Percentiles rank a stretch among this genome's conserved stretches.
phyloP scores from a whole-genome alignment of 352 stramenopile genomes.

The Globisporangium perplexum region DNA sequence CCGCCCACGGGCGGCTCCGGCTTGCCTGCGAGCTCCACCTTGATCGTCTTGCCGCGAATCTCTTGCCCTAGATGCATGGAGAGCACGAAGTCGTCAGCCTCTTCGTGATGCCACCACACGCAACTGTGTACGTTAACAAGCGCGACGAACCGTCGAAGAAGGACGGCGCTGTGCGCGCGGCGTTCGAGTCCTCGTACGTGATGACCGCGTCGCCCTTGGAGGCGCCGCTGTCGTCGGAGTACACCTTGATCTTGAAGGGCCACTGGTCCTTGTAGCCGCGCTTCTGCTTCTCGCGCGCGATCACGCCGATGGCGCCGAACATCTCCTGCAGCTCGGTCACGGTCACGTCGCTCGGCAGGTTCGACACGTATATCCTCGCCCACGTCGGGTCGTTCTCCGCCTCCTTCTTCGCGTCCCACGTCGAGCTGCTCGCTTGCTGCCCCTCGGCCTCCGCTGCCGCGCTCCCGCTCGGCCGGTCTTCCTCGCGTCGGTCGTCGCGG shows the following conservation, averaged over 20 bases:
- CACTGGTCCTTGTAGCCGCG: conserved; percentile 86
- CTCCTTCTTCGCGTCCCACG: conserved; percentile 73
- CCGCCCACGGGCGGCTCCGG: conserved; percentile 70
- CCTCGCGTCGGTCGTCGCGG: neutral
- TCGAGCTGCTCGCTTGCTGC: conserved; percentile 26
- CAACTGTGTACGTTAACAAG: neutral
- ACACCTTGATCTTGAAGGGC: conserved; percentile 90
- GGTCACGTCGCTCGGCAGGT: conserved; percentile 69
- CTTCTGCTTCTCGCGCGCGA: conserved; percentile 84
- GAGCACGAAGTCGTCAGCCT: neutral
- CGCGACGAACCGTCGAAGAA: conserved; percentile 74
- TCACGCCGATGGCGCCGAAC: conserved; percentile 78
- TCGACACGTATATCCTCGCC: conserved; percentile 86
- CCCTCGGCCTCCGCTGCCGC: conserved; percentile 19
- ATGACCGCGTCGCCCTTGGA: conserved; percentile 82
- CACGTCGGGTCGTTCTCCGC: conserved; percentile 75
- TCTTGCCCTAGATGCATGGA: conserved; percentile 34
- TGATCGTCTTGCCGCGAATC: conserved; percentile 78
- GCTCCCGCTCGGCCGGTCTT: conserved; percentile 2
- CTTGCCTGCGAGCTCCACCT: conserved; percentile 80
- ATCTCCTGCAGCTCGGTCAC: conserved; percentile 80
- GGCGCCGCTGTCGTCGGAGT: conserved; percentile 63
- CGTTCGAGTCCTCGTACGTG: conserved; percentile 83
- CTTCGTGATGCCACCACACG: too few species aligned
- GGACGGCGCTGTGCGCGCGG: conserved; percentile 64